Conservation (phyloP, 2,329 filamentous ascomycete genomes). For the Penicillium occitanis region DNA sequence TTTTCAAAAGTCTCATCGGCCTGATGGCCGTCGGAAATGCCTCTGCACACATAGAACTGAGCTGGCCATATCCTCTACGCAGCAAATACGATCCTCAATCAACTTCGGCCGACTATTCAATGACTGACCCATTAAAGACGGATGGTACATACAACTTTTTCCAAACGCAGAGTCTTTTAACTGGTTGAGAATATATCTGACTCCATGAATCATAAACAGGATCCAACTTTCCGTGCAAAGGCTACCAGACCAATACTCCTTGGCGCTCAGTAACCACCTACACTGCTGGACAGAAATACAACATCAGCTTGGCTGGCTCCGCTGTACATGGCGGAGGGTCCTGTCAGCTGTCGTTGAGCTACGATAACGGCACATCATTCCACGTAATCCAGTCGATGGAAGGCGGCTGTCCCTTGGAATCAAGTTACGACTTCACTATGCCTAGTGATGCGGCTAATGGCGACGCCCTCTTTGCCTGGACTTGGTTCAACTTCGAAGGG, state of each 20-base stretch:
- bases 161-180: neutral
- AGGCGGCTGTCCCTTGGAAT: constrained; percentile 54
- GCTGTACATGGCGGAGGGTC: constrained; percentile 68
- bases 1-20: constrained; percentile 2
- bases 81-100: constrained; percentile 51
- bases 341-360: constrained; percentile 73
- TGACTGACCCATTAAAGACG: constrained; percentile 62
- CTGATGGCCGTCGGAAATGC: constrained; percentile 7
- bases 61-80: constrained; percentile 54
- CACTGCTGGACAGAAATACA: constrained; percentile 60
- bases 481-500: constrained; percentile 72
- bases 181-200: neutral
- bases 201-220: constrained; percentile 38
- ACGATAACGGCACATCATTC: constrained; percentile 69
- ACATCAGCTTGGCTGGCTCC: constrained; percentile 63
- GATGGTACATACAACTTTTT: constrained; percentile 11
- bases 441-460: constrained; percentile 61
- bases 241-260: constrained; percentile 56
- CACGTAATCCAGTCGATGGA: constrained; percentile 65
- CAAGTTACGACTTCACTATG: constrained; percentile 64
- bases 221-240: constrained; percentile 75
- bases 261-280: constrained; percentile 60
- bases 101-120: constrained; percentile 61
- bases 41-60: constrained; percentile 57
- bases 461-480: constrained; percentile 70